Evolutionary conservation across 495 filamentous ascomycete genomes (phyloP), one percentile per base, ranked within the genome.

Genomic region (Neurospora sp.): DNA sequence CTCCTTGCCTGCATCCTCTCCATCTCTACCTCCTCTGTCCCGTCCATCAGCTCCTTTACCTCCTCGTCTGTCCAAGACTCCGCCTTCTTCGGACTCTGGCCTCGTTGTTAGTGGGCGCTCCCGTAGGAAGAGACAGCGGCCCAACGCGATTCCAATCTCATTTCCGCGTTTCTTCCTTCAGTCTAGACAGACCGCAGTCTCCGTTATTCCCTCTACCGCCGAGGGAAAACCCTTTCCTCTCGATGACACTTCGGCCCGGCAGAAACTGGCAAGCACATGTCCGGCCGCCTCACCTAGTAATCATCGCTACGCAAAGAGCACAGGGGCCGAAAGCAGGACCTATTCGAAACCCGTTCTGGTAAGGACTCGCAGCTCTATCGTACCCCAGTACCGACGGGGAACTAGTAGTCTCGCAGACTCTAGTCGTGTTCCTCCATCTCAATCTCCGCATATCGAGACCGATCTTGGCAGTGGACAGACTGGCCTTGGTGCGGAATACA

Each of bases 261-360:
- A 82, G 73, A 84, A 84, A 77, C 80, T 85, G 69, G 85, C 80
- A 77, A 82, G 79, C 75, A 82, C 81, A 72, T 85, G 84, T 74
- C 82, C 84, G 35, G 82, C 81, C 1, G 70, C 71, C 40, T 77
- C 76, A 20, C 78, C 82, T 69, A 20, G 73, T 23, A 31, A 54
- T 37, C 83, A 81, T 76, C 81, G 78, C 70, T 85, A 85, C 78
- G 75, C 83, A 70, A 82, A 84, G 76, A 81, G 81, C 59, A 82
- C 83, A 4, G 84, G 82, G 59, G 85, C 86, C 72, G 80, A 84
- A 74, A 86, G 82, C 77, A 85, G 79, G 70, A 86, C 85, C 72
- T 88, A 86, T 73, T 88, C 83, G 12, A 85, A 87, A 72, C 87
- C 87, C 1, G 85, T 89, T n/a, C 80, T 89, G 46, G 87, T 89